These are phyloP conservation scores for Hyaloscypha hepaticicola DNA, from an alignment of 495 filamentous ascomycete species.

Conservation along the genomic window DNA sequence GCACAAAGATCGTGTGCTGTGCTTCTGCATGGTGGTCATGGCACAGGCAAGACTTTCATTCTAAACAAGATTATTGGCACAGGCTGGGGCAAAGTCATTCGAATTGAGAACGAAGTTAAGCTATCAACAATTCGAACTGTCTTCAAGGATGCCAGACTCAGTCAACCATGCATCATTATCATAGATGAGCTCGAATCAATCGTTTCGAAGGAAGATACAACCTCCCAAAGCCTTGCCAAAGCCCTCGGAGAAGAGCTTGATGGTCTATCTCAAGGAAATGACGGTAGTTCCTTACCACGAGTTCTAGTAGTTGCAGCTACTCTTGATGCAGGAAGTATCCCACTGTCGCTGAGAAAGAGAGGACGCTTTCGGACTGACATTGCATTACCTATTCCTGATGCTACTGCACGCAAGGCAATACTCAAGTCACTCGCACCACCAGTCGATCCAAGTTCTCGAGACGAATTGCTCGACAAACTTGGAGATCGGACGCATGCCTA, in stretches of 20 bases:
- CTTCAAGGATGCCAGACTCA: constrained; percentile 68
- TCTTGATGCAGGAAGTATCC: constrained; percentile 70
- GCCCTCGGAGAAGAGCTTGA: constrained; percentile 54
- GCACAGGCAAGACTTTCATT: constrained; percentile 78
- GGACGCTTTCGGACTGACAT: constrained; percentile 70
- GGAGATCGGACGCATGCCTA: constrained; percentile 55
- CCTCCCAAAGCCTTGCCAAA: constrained; percentile 47
- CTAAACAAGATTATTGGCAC: constrained; percentile 63
- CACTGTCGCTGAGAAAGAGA: constrained; percentile 65
- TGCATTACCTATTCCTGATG: constrained; percentile 77
- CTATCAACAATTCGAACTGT: constrained; percentile 59
- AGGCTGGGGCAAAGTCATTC: constrained; percentile 66
- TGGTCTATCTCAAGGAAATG: constrained; percentile 34
- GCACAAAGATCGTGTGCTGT: constrained; percentile 53
- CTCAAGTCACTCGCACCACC: constrained; percentile 51
- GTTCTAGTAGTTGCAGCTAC: constrained; percentile 69
- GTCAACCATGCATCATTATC: constrained; percentile 78
- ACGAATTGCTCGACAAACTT: constrained; percentile 42
- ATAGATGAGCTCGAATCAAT: constrained; percentile 80
- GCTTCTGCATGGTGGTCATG: constrained; percentile 77
- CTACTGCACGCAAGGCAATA: constrained; percentile 69
- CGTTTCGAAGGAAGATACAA: constrained; percentile 60
- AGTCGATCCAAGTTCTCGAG: constrained; percentile 36
- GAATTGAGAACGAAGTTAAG: constrained; percentile 55
- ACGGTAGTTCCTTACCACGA: constrained; percentile 37